A percentile compares a stretch with the other conserved stretches of the same genome.
Evolutionary conservation across 495 filamentous ascomycete species (phyloP).

Genomic region (Daldinia childiae): DNA sequence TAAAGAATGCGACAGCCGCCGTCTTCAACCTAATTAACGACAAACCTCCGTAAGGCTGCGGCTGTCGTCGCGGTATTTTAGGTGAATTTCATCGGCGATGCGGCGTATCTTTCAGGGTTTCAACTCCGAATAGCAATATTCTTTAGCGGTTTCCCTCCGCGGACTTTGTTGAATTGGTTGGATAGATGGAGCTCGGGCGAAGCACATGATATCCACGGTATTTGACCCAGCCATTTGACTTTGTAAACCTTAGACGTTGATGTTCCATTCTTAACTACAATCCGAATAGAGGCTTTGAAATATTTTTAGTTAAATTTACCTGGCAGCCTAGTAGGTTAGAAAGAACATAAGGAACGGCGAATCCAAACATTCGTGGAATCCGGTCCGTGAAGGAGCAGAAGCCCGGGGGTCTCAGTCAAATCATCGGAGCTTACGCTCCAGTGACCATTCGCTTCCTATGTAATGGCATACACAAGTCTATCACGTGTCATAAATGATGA

Average conservation of each 20-base stretch:
- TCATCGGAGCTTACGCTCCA: constrained; percentile 31
- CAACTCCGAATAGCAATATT: neutral
- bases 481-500: constrained; percentile 33
- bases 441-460: neutral
- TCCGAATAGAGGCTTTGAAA: neutral
- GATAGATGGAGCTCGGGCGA: neutral
- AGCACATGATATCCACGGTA: neutral
- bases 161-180: neutral
- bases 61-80: neutral
- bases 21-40: constrained; percentile 2
- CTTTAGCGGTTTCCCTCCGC: neutral
- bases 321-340: neutral
- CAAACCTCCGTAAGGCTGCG: constrained; percentile 5
- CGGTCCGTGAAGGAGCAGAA: neutral
- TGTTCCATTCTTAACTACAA: neutral
- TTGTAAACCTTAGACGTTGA: neutral
- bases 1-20: constrained; percentile 7
- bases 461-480: neutral
- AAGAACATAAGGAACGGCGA: neutral
- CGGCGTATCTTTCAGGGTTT: constrained; percentile 10
- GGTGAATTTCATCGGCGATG: constrained; percentile 13
- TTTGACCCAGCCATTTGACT: neutral
- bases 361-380: neutral
- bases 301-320: neutral
- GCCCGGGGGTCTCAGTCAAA: constrained; percentile 2